Conservation (phyloP, 2,329 filamentous ascomycete genomes). For the Aotearoamyces nothofagi region DNA sequence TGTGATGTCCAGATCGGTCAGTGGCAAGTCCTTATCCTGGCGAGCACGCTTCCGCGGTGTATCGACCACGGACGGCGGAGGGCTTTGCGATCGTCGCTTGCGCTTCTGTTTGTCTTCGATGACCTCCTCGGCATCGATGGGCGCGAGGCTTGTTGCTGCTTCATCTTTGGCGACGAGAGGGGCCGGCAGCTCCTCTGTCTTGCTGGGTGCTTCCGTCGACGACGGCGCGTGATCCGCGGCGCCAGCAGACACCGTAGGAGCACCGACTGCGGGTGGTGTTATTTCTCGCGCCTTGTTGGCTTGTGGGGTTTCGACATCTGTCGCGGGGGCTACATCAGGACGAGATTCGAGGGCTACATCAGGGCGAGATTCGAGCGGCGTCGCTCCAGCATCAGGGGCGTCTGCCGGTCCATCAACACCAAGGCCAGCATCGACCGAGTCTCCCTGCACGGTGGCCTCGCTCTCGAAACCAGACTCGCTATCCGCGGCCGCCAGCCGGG, state of each 20-base stretch:
- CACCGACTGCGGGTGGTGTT: neutral
- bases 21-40: constrained; percentile 18
- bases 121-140: constrained; percentile 18
- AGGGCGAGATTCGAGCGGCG: constrained; percentile 5
- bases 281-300: neutral
- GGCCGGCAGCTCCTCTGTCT: constrained; percentile 10
- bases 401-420: constrained; percentile 9
- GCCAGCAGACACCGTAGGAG: neutral
- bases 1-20: constrained; percentile 1
- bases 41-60: constrained; percentile 39
- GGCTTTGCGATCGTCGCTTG: constrained; percentile 51
- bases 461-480: constrained; percentile 20
- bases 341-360: constrained; percentile 3
- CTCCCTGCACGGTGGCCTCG: constrained; percentile 15
- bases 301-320: neutral
- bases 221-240: constrained; percentile 1
- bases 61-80: constrained; percentile 36
- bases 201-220: constrained; percentile 1
- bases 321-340: neutral
- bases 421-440: constrained; percentile 4
- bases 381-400: constrained; percentile 11
- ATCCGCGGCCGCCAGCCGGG: constrained; percentile 37
- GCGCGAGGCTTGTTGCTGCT: constrained; percentile 7
- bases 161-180: constrained; percentile 5
- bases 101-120: constrained; percentile 44